These are phyloP conservation scores for Spathaspora arborariae DNA, from an alignment of 805 yeast species.

Conservation along the genomic window DNA sequence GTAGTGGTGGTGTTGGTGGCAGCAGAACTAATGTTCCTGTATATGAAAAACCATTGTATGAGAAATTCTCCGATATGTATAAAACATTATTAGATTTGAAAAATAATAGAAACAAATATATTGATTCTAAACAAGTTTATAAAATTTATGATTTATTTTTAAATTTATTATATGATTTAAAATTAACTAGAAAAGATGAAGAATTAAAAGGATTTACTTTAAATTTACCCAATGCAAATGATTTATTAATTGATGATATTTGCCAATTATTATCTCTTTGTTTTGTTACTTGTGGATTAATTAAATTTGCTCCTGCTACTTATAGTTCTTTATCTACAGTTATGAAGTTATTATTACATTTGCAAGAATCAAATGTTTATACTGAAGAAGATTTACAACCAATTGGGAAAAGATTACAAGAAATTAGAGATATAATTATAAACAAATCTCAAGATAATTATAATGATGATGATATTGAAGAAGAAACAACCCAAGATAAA, in stretches of 20 bases:
- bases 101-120: slow-evolving; percentile 59
- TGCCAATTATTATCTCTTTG: slow-evolving; percentile 84
- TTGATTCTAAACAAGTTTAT: slow-evolving; percentile 67
- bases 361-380: slow-evolving; percentile 75
- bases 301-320: slow-evolving; percentile 89
- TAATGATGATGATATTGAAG: slow-evolving; percentile 14
- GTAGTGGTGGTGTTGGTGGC: neutral
- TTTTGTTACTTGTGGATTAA: slow-evolving; percentile 88
- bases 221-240: slow-evolving; percentile 52
- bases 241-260: slow-evolving; percentile 77
- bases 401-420: slow-evolving; percentile 66
- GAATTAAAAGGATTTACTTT: slow-evolving; percentile 36
- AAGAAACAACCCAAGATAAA: slow-evolving; percentile 12
- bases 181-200: slow-evolving; percentile 48
- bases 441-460: slow-evolving; percentile 23
- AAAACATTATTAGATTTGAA: slow-evolving; percentile 37
- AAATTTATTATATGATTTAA: slow-evolving; percentile 48
- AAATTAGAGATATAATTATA: slow-evolving; percentile 61
- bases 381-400: slow-evolving; percentile 83
- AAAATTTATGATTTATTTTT: slow-evolving; percentile 57
- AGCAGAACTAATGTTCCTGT: slow-evolving; percentile 21
- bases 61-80: slow-evolving; percentile 24
- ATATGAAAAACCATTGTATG: slow-evolving; percentile 32
- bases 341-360: slow-evolving; percentile 75
- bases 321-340: slow-evolving; percentile 88